Evolutionary conservation across 805 yeast genomes (phyloP).

Genomic region (Pichia ethanolica): DNA sequence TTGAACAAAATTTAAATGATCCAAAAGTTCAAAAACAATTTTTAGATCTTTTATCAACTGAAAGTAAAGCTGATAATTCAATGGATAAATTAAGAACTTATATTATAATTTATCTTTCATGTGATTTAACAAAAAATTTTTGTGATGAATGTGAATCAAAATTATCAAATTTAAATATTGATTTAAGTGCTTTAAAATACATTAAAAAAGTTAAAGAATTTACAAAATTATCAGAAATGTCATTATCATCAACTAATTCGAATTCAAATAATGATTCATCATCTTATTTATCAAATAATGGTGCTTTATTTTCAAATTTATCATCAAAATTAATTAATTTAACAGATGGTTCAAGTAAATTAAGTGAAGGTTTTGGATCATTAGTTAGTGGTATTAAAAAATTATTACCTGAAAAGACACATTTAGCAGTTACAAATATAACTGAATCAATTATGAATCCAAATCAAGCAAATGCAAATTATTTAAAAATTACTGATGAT

Average conservation of each 20-base stretch:
- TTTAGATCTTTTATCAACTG: constrained; percentile 44
- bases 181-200: constrained; percentile 60
- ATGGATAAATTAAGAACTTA: constrained; percentile 84
- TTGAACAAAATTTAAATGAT: constrained; percentile 76
- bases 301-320: constrained; percentile 61
- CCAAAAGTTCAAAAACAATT: constrained; percentile 52
- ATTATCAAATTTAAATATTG: constrained; percentile 48
- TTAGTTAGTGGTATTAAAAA: constrained; percentile 83
- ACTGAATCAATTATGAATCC: constrained; percentile 94
- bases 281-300: constrained; percentile 24
- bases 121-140: constrained; percentile 41
- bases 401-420: constrained; percentile 79
- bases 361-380: constrained; percentile 86
- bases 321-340: constrained; percentile 74
- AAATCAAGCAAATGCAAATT: constrained; percentile 47
- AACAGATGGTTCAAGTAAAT: constrained; percentile 55
- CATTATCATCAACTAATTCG: constrained; percentile 24
- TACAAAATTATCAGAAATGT: constrained; percentile 41
- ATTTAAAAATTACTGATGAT: constrained; percentile 75
- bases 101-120: constrained; percentile 61
- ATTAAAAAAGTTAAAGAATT: constrained; percentile 77
- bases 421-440: constrained; percentile 81
- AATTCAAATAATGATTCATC: constrained; percentile 22
- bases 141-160: constrained; percentile 54
- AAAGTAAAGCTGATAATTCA: constrained; percentile 46